Percentiles rank a stretch among this genome's conserved stretches.
Conservation (phyloP, 352 stramenopile genomes). For the Pythium aristosporum region DNA sequence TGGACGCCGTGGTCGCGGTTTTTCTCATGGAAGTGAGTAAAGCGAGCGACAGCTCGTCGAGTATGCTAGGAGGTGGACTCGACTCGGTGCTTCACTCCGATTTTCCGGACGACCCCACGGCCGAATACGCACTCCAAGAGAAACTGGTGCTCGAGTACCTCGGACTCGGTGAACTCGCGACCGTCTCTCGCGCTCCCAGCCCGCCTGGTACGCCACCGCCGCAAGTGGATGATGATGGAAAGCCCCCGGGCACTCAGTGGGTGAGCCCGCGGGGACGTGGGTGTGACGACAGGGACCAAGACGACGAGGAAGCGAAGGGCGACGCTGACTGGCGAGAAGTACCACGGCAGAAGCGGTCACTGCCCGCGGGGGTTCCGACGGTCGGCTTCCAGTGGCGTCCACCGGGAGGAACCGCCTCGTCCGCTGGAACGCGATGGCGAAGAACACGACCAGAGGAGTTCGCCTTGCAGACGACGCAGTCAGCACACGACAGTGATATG, state of each 20-base stretch:
- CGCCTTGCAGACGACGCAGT: too few relatives aligned
- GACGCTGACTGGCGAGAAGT: background rate
- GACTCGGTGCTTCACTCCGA: slow-evolving; percentile 73
- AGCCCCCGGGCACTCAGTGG: background rate
- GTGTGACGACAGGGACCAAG: background rate
- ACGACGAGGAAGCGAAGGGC: slow-evolving; percentile 4
- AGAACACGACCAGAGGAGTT: slow-evolving; percentile 8
- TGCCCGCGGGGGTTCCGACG: background rate
- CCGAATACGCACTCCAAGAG: slow-evolving; percentile 70
- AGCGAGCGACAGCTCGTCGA: slow-evolving; percentile 55
- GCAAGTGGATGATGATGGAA: background rate
- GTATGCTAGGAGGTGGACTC: slow-evolving; percentile 49
- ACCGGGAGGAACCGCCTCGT: slow-evolving; percentile 5
- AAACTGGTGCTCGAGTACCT: slow-evolving; percentile 71
- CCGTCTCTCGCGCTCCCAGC: slow-evolving; percentile 10
- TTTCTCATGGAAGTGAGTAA: slow-evolving; percentile 82
- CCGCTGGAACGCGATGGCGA: slow-evolving; percentile 3
- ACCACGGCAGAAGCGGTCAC: background rate
- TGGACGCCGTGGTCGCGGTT: slow-evolving; percentile 78
- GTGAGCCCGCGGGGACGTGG: too few relatives aligned
- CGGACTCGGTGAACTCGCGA: slow-evolving; percentile 53
- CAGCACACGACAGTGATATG: background rate
- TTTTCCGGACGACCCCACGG: slow-evolving; percentile 55
- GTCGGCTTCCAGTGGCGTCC: slow-evolving; percentile 9
- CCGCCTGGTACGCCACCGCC: background rate